A percentile compares a stretch with the other conserved stretches of the same genome.
Evolutionary conservation across 2,329 filamentous ascomycete species (phyloP).

Genomic region (Pestalotiopsis fici): DNA sequence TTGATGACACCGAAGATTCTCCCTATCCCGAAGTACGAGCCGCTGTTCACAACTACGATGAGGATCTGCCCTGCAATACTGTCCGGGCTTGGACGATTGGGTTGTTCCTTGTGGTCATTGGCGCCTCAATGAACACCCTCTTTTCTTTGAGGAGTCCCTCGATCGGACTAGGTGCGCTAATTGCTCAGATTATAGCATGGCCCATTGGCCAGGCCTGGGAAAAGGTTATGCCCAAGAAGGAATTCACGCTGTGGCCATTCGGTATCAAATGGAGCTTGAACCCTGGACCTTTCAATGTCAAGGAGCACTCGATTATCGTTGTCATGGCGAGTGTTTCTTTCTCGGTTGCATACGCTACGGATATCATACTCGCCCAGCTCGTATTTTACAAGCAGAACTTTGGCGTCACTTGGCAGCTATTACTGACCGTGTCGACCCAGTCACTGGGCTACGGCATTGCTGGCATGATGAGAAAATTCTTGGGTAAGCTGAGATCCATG

Average conservation of each 20-base stretch:
- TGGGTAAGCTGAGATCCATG: constrained; percentile 44
- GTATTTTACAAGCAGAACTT: constrained; percentile 74
- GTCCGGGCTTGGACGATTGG: constrained; percentile 67
- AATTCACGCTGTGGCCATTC: constrained; percentile 47
- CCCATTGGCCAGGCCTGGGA: constrained; percentile 65
- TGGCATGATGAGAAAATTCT: constrained; percentile 65
- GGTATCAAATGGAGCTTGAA: constrained; percentile 61
- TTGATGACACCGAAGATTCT: constrained; percentile 54
- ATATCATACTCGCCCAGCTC: constrained; percentile 71
- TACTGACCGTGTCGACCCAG: constrained; percentile 69
- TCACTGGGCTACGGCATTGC: constrained; percentile 71
- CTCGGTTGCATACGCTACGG: constrained; percentile 70
- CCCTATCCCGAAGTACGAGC: constrained; percentile 68
- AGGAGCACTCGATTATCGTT: constrained; percentile 69
- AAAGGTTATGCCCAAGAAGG: constrained; percentile 48
- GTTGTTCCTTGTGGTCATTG: constrained; percentile 53
- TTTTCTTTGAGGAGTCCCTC: constrained; percentile 64
- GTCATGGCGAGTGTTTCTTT: constrained; percentile 74
- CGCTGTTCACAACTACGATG: constrained; percentile 65
- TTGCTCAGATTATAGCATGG: constrained; percentile 66
- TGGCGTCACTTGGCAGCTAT: constrained; percentile 65
- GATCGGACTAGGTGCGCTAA: constrained; percentile 60
- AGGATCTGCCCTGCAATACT: constrained; percentile 67
- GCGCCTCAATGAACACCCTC: constrained; percentile 63
- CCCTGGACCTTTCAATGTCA: constrained; percentile 69